Percentiles rank a stretch among this genome's conserved stretches.
Evolutionary conservation across 768 basidiomycete genomes (phyloP).

Genomic region (Leccinum subtestaceum): DNA sequence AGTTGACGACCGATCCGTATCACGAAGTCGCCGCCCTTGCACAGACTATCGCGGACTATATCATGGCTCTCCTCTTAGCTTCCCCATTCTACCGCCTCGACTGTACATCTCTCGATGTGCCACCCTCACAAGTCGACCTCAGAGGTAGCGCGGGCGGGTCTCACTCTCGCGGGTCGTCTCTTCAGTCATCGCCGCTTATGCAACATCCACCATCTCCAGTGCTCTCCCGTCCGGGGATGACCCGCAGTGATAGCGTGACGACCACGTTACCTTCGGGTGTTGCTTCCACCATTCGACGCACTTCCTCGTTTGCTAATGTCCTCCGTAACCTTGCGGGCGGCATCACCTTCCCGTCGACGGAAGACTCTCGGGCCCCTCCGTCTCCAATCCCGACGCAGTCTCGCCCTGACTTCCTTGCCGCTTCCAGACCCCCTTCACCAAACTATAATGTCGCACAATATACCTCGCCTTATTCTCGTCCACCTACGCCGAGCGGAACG

Average conservation of each 20-base stretch:
- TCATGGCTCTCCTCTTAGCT: constrained; percentile 85
- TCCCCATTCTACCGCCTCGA: constrained; percentile 81
- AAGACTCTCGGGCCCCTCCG: constrained; percentile 48
- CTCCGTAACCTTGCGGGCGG: constrained; percentile 67
- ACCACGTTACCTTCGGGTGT: constrained; percentile 60
- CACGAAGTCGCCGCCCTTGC: constrained; percentile 90
- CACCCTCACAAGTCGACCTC: constrained; percentile 42
- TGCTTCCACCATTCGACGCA: constrained; percentile 67
- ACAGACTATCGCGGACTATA: constrained; percentile 88
- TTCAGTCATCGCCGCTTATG: constrained; percentile 47
- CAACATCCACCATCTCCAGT: constrained; percentile 47
- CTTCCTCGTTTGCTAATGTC: constrained; percentile 78
- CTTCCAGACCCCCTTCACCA: constrained; percentile 74
- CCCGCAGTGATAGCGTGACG: constrained; percentile 61
- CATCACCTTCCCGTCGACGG: constrained; percentile 65
- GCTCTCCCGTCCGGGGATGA: constrained; percentile 45
- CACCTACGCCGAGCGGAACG: constrained; percentile 41
- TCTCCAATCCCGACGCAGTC: constrained; percentile 27
- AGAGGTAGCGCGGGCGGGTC: constrained; percentile 28
- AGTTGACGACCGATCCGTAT: constrained; percentile 90
- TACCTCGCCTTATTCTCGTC: constrained; percentile 68
- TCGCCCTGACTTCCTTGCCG: constrained; percentile 31
- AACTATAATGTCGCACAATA: constrained; percentile 77
- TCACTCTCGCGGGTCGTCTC: constrained; percentile 45
- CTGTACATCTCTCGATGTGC: constrained; percentile 56